Conservation (phyloP, 2,329 filamentous ascomycete genomes). For the Stemphylium beticola region DNA sequence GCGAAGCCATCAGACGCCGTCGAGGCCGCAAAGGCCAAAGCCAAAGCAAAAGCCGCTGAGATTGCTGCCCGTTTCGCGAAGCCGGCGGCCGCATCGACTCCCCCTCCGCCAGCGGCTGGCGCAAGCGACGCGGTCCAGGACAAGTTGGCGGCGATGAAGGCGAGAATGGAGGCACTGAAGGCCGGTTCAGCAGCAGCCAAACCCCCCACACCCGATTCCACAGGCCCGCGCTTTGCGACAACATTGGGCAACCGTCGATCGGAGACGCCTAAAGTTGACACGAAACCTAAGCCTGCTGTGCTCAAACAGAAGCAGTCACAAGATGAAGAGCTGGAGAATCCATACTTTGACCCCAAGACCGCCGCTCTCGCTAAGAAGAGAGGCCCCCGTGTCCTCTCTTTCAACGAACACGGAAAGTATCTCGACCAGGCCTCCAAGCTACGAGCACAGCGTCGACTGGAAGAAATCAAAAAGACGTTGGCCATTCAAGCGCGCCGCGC, state of each 20-base stretch:
- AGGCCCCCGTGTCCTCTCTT: constrained; percentile 77
- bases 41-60: constrained; percentile 43
- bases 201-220: constrained; percentile 48
- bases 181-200: constrained; percentile 68
- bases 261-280: constrained; percentile 45
- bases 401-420: constrained; percentile 97
- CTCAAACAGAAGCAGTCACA: constrained; percentile 49
- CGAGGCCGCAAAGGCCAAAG: constrained; percentile 43
- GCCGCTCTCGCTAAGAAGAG: constrained; percentile 58
- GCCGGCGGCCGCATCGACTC: constrained; percentile 21
- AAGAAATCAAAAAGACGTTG: constrained; percentile 93
- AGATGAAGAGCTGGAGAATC: constrained; percentile 71
- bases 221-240: constrained; percentile 61
- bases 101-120: constrained; percentile 20
- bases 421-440: constrained; percentile 92
- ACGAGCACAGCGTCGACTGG: constrained; percentile 83
- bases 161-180: constrained; percentile 40
- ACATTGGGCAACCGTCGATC: constrained; percentile 61
- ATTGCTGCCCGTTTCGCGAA: constrained; percentile 43
- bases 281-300: constrained; percentile 35
- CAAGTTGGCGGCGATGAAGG: constrained; percentile 38
- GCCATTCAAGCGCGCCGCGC: constrained; percentile 85
- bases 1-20: constrained; percentile 46
- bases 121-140: constrained; percentile 26
- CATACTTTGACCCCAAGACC: constrained; percentile 78